Base-by-base conservation (phyloP, 305 asterid genomes). In the Andrographis paniculata region DNA sequence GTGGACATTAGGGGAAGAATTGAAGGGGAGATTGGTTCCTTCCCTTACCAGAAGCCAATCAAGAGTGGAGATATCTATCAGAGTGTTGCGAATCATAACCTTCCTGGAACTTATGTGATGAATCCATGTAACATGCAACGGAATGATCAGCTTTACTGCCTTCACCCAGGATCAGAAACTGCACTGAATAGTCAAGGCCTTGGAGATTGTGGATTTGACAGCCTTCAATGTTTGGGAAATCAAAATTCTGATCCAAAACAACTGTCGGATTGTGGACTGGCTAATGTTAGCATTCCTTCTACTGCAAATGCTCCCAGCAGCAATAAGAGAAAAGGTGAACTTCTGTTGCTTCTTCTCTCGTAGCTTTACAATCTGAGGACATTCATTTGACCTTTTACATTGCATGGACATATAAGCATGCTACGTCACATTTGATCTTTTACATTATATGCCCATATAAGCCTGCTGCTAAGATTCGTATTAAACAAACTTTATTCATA, bases 1-100 rank as follows among this genome's bases (percentile, higher is more conserved):
- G 96, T 85, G 53, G 98, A 89, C 56, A 76, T 89, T 20, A 65
- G 94, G 48, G 98, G 98, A 52, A 78, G 98, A 63, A 80, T 89
- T 16, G 98, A 85, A 66, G 94, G 97, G 16, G 97, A 82, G 59
- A 79, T 88, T 56, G 97, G 97, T 24, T 75, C 94, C 19, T 89
- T 85, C 45, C 98, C 98, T 10, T 89, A 89, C 63, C 94, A 80
- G 72, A 85, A 83, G 72, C 84, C 91, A 2, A 45, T 50, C 44
- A 75, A 74, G 78, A 52, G 36, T 56, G 84, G 70, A 16, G 78
- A 71, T 55, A 65, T 62, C 13, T 75, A 74, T 63, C 80, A 60
- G 45, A 68, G 48, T 50, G 46, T 70, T 17, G 61, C 44, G 10
- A 75, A 76, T 43, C 46, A 73, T 44, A 81, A 52, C 39, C 9